Base-by-base conservation (phyloP, 2,329 filamentous ascomycete genomes). In the Xylariomycetidae sp. region DNA sequence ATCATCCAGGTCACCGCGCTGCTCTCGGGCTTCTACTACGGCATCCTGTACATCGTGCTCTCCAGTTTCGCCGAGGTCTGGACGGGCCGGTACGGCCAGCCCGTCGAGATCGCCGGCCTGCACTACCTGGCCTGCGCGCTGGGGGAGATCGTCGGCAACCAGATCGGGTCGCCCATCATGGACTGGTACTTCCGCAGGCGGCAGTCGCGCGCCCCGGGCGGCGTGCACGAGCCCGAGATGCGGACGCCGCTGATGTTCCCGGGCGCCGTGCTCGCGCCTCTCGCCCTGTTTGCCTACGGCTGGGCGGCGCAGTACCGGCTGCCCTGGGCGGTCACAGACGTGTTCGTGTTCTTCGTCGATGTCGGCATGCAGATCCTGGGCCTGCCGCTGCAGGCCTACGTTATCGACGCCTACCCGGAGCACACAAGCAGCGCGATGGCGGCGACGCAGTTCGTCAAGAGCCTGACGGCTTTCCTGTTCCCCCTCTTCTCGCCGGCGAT, bases 51-150 rank as follows among this genome's bases (percentile, higher is more conserved):
- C 36, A 70, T 84, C 15, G 65, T 79, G 18, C 66, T 85, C 1
- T 72, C 74, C 0, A 81, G 72, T 3, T 82, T 82, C 43, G 72
- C 80, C 0, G 48, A 54, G 0, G 61, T 85, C 1, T 85, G 77
- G 76, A 63, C 54, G 3, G 43, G 50, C 0, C 56, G 63, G 11
- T 86, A 85, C 46, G 49, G 64, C 33, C 65, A 80, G 46, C 67
- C 68, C 1, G 62, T 70, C 8, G 71, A 74, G 33, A 74, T 76
- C 17, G 76, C 72, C n/a, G 75, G 75, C 0, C 54, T 84, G 1
- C 79, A 83, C 53, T 83, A 81, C 55, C 67, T 82, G 25, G 73
- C 79, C 8, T 68, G 77, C 14, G 77, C 74, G 0, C 25, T 82
- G 0, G 82, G 82, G 2, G 82, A 83, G 56, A 66, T 80, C 35